phyloP scores from a whole-genome alignment of 257 asterid genomes.

The Salvia splendens region DNA sequence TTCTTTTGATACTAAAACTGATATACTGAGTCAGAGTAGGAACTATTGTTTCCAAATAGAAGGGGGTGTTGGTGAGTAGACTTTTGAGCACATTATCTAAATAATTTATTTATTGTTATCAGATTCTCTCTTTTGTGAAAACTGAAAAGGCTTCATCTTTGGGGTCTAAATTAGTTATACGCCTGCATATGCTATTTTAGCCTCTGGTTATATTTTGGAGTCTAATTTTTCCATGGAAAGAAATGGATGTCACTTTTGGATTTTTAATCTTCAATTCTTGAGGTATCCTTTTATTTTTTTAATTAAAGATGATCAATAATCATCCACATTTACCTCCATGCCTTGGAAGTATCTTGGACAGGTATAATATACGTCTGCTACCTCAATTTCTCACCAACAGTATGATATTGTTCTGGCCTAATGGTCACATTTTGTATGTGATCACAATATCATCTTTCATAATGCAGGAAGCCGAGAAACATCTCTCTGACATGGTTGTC shows the following conservation, averaged over 20 bases:
- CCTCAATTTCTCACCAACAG: not conserved
- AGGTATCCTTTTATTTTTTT: too few relatives aligned
- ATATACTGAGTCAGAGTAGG: not conserved
- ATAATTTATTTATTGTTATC: too few relatives aligned
- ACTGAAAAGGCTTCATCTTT: not conserved
- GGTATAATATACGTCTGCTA: not conserved
- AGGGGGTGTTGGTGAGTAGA: not conserved
- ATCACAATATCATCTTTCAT: not conserved
- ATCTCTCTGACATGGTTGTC: conserved; percentile 95
- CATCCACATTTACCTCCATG: too few relatives aligned
- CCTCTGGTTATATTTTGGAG: too few relatives aligned
- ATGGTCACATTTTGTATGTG: not conserved
- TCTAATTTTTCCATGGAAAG: too few relatives aligned
- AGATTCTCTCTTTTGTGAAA: too few relatives aligned
- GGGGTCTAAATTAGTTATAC: not conserved
- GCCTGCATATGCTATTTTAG: not conserved
- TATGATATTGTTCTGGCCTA: not conserved
- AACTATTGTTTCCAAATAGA: not conserved
- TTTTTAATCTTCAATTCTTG: not conserved
- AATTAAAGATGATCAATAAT: too few relatives aligned
- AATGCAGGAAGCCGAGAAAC: conserved; percentile 82
- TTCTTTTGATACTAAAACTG: not conserved
- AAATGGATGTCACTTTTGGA: not conserved
- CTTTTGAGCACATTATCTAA: not conserved
- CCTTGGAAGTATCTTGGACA: not conserved